phyloP scores from a whole-genome alignment of 148 eudicot genomes.

The Beta vulgaris region DNA sequence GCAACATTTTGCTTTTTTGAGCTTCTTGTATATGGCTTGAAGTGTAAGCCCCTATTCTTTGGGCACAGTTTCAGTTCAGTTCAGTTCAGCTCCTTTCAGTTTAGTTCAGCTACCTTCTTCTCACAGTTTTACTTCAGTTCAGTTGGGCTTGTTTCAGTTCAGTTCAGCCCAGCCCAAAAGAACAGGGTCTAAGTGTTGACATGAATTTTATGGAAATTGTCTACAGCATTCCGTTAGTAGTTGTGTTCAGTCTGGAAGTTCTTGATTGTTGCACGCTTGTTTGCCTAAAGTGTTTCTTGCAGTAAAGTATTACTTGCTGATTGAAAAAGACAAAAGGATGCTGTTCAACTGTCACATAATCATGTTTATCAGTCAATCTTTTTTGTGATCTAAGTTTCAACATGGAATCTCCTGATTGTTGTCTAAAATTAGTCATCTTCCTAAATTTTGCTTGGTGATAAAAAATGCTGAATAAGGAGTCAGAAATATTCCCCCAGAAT shows the following conservation, averaged over 20 bases:
- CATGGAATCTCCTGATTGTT: too few species aligned
- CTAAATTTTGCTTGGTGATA: not conserved
- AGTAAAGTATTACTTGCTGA: not conserved
- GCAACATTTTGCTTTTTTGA: not conserved
- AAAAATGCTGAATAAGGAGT: not conserved
- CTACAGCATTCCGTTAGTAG: not conserved
- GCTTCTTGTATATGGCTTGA: not conserved
- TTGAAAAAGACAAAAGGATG: not conserved
- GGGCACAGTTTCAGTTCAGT: too few species aligned
- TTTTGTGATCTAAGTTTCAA: not conserved
- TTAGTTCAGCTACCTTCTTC: too few species aligned
- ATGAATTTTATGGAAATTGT: not conserved
- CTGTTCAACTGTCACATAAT: not conserved
- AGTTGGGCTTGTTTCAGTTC: too few species aligned
- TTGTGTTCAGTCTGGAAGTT: slow-evolving; percentile 1
- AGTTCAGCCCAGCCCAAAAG: too few species aligned
- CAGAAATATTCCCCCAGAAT: not conserved
- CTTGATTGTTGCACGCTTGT: not conserved
- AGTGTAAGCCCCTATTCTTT: too few species aligned
- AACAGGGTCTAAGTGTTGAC: too few species aligned
- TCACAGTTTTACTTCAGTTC: too few species aligned
- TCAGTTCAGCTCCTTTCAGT: too few species aligned
- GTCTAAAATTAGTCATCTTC: not conserved
- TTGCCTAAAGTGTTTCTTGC: not conserved
- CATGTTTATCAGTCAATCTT: not conserved